Evolutionary conservation across 2,329 filamentous ascomycete genomes (phyloP).

Genomic region (Calonectria crousiana): DNA sequence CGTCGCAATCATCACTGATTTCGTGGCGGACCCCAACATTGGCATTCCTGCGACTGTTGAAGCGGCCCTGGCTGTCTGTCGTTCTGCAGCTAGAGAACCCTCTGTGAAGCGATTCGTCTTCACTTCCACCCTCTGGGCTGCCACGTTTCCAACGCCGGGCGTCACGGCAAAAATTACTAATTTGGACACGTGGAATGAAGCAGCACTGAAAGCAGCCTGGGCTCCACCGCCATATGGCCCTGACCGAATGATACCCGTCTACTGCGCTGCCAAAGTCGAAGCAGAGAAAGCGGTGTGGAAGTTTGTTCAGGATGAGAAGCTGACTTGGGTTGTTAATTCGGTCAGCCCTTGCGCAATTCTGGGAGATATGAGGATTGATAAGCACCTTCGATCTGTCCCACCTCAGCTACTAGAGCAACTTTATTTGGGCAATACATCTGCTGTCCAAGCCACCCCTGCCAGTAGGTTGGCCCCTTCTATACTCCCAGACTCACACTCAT

Average conservation of each 20-base stretch:
- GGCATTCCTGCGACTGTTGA: conserved; percentile 31
- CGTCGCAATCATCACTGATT: conserved; percentile 29
- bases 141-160: conserved; percentile 24
- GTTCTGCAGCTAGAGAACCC: conserved; percentile 31
- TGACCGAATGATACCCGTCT: conserved; percentile 20
- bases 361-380: conserved; percentile 23
- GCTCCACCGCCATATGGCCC: conserved; percentile 35
- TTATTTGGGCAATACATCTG: conserved; percentile 28
- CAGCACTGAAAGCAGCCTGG: conserved; percentile 20
- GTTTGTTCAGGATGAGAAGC: conserved; percentile 29
- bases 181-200: conserved; percentile 37
- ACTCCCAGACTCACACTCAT: background rate
- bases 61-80: conserved; percentile 27
- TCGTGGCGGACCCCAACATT: conserved; percentile 29
- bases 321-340: conserved; percentile 34
- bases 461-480: conserved; percentile 14
- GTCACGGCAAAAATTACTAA: conserved; percentile 6
- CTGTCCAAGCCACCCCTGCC: conserved; percentile 17
- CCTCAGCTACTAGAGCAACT: conserved; percentile 35
- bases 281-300: conserved; percentile 40
- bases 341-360: conserved; percentile 33
- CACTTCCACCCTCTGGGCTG: conserved; percentile 32
- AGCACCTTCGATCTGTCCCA: conserved; percentile 32
- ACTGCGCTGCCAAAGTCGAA: conserved; percentile 28
- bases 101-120: conserved; percentile 37